These are phyloP conservation scores for Microdochium paspali DNA, from an alignment of 2,329 filamentous ascomycete species.

Conservation along the genomic window DNA sequence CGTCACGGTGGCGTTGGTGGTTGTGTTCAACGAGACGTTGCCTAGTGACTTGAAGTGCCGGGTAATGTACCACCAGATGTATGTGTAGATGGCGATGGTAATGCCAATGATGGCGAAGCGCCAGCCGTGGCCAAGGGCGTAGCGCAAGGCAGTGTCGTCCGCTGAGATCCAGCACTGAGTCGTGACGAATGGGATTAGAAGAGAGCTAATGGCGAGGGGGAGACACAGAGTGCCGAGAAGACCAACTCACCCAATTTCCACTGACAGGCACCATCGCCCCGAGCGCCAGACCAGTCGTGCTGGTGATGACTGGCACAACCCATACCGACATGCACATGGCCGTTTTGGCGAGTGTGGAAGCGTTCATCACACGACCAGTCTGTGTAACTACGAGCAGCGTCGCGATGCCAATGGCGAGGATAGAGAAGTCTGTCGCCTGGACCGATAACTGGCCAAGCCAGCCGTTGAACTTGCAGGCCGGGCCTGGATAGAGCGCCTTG, in stretches of 20 bases:
- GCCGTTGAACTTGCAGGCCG: slow-evolving; percentile 29
- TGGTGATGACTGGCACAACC: slow-evolving; percentile 28
- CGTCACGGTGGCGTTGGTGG: background rate
- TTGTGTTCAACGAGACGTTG: too few species aligned
- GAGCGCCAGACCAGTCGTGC: slow-evolving; percentile 18
- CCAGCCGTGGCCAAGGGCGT: slow-evolving; percentile 34
- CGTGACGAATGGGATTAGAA: background rate
- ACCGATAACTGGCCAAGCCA: slow-evolving; percentile 34
- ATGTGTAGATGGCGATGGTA: slow-evolving; percentile 29
- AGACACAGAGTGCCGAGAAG: too few species aligned
- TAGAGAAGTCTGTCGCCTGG: slow-evolving; percentile 30
- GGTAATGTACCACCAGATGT: slow-evolving; percentile 26
- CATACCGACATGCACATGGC: slow-evolving; percentile 27
- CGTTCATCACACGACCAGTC: slow-evolving; percentile 20
- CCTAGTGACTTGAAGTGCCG: slow-evolving; percentile 9
- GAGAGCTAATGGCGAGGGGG: background rate
- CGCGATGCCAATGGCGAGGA: slow-evolving; percentile 32
- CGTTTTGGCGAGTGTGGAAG: slow-evolving; percentile 16
- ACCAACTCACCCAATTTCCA: slow-evolving; percentile 26
- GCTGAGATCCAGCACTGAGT: slow-evolving; percentile 31
- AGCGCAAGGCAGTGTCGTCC: slow-evolving; percentile 26
- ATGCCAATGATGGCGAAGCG: slow-evolving; percentile 29
- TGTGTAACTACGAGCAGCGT: slow-evolving; percentile 28
- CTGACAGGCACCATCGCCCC: slow-evolving; percentile 24
- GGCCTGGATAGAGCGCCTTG: slow-evolving; percentile 14